Base-by-base conservation (phyloP, 192 early-diverging fungal species). In the Linnemannia elongata region DNA sequence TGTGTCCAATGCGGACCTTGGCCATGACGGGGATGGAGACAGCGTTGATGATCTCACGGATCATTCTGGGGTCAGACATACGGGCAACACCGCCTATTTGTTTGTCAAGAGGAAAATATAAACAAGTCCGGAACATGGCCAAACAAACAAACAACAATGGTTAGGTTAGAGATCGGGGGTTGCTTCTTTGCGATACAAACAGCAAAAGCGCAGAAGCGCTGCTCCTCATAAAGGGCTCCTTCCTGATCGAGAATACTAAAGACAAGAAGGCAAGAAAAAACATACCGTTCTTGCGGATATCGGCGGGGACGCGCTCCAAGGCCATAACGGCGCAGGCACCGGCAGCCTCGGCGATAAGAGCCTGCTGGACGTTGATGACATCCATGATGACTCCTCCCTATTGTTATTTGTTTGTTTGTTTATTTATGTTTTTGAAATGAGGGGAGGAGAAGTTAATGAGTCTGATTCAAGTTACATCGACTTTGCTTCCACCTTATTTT, bases 381-480 rank as follows among this genome's bases (percentile, higher is more conserved):
- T 99, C 98, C 97, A 99, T 99, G 89, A 99, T 99, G 33, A 99
- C 98, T 78, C 99, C 99, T 74, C 97, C 97, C 96, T 97, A 76
- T 36, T 57, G 2, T 70, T 54, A 73, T 36, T 27, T 68, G 27
- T 33, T 33, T 35, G 15, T 52, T 52, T 52, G 49, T 52, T 22
- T 45, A 10, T 45, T 52, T 52, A 22, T 52, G 49, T 22, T 52
- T 52, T 9, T 52, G 60, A 12, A 66, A 66, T 66, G 60, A 66
- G 2, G 12, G 30, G 13, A 30, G 15, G 27, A 4, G 60, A 33
- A 15, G 60, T 66, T 66, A 66, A 66, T 66, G 60, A 66, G 27
- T 27, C 60, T 66, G 30, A 66, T 15, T 66, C 60, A 66, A 12
- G n/a, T 66, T 33, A 3, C 60, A 35, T 66, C 60, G 30, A 15